Conservation (phyloP, 305 asterid genomes). For the Fraxinus baroniana region DNA sequence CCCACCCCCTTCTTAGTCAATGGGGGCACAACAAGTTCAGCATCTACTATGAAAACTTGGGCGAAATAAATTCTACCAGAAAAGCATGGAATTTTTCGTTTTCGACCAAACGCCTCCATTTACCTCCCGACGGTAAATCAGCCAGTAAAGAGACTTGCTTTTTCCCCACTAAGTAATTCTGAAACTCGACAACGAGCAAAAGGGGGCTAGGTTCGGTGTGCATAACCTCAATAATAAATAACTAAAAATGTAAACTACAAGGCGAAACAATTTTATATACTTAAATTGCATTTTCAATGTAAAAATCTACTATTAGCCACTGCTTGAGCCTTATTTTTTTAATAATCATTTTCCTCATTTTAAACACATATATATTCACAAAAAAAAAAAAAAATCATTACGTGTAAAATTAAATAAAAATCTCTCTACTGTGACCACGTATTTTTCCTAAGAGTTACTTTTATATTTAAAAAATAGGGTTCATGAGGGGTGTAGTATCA, state of each 20-base stretch:
- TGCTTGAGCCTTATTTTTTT: not conserved
- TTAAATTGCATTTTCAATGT: not conserved
- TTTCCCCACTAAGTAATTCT: too few species aligned
- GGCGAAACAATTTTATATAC: not conserved
- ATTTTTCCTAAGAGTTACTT: not conserved
- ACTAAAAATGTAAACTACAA: not conserved
- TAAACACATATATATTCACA: not conserved
- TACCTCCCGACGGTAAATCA: too few species aligned
- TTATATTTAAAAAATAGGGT: not conserved
- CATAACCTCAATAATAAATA: not conserved
- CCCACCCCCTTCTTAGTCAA: too few species aligned
- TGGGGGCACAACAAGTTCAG: too few species aligned
- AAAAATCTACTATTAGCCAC: not conserved
- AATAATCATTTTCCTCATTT: not conserved
- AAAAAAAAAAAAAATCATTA: not conserved
- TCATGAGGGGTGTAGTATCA: not conserved
- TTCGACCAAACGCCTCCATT: too few species aligned
- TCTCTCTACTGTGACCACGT: not conserved
- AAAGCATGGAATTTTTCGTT: too few species aligned
- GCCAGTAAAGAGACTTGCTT: too few species aligned
- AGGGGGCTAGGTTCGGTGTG: not conserved
- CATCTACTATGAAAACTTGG: too few species aligned
- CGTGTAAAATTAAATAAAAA: not conserved
- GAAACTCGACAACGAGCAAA: too few species aligned
- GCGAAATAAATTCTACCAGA: too few species aligned